Conservation (phyloP, 176 grass and related monocot genomes). For the Microstegium vimineum region DNA sequence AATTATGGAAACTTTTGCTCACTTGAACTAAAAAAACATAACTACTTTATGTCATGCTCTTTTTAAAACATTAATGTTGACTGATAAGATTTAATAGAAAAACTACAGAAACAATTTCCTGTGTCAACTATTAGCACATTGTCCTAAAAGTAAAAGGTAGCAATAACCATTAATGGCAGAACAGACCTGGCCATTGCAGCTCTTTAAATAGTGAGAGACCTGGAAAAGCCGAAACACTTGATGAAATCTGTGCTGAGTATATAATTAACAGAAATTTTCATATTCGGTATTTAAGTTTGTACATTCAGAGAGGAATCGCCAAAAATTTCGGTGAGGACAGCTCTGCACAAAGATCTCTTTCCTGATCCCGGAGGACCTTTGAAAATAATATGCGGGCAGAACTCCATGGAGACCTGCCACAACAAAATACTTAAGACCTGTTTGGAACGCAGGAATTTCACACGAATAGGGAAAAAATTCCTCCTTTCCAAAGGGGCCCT, state of each 20-base stretch:
- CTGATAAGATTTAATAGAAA: neutral
- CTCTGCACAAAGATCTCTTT: slow-evolving; percentile 70
- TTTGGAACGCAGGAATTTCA: too few relatives aligned
- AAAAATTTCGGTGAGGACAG: slow-evolving; percentile 52
- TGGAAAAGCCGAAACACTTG: slow-evolving; percentile 38
- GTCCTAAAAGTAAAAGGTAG: neutral
- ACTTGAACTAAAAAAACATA: neutral
- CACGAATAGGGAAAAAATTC: too few relatives aligned
- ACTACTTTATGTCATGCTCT: neutral
- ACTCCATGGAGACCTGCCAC: slow-evolving; percentile 40
- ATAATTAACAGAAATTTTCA: slow-evolving; percentile 4
- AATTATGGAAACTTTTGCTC: slow-evolving; percentile 20
- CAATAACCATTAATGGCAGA: neutral
- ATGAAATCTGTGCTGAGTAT: neutral
- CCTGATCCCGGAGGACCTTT: slow-evolving; percentile 68
- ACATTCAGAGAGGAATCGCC: slow-evolving; percentile 65
- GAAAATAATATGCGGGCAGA: slow-evolving; percentile 63
- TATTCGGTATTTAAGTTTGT: slow-evolving; percentile 26
- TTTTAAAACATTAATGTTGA: slow-evolving; percentile 4
- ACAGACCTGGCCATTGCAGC: slow-evolving; percentile 54
- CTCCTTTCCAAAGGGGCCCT: too few relatives aligned
- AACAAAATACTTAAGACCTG: neutral
- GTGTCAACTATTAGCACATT: neutral
- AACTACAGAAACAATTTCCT: neutral
- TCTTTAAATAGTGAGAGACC: slow-evolving; percentile 69